Conservation (phyloP, 257 asterid species). For the Ehretia macrophylla region DNA sequence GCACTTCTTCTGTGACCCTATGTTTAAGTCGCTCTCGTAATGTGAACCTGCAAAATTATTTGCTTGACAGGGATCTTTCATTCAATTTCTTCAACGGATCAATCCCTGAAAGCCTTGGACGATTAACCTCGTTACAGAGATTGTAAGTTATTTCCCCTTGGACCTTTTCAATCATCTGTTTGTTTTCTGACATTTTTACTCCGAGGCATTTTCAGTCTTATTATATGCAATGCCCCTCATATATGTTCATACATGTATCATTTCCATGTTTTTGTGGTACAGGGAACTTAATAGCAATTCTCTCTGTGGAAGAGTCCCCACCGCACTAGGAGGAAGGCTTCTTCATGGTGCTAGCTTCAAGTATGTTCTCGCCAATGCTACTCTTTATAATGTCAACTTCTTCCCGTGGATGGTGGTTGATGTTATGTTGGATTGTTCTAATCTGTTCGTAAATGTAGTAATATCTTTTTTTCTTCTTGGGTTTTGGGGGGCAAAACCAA, state of each 20-base stretch:
- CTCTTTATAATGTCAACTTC: slow-evolving; percentile 26
- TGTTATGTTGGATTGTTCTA: background rate
- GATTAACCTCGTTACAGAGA: slow-evolving; percentile 53
- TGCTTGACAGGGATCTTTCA: slow-evolving; percentile 80
- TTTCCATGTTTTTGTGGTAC: slow-evolving; percentile 14
- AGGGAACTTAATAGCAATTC: slow-evolving; percentile 96
- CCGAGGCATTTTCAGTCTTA: background rate
- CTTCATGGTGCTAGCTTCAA: slow-evolving; percentile 85
- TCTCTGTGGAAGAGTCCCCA: slow-evolving; percentile 80
- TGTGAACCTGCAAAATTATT: slow-evolving; percentile 1
- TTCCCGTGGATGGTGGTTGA: background rate
- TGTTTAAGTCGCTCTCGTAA: background rate
- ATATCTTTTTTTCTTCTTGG: too few species aligned
- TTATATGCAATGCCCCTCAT: too few species aligned
- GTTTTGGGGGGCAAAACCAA: too few species aligned
- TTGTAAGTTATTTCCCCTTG: slow-evolving; percentile 52
- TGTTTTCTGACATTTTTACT: background rate
- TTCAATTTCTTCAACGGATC: slow-evolving; percentile 83
- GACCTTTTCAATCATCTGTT: background rate
- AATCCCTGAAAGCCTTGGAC: slow-evolving; percentile 88
- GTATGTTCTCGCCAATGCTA: slow-evolving; percentile 20
- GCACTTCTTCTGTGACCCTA: too few species aligned
- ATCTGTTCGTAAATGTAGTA: too few species aligned
- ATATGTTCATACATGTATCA: too few species aligned
- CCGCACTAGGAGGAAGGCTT: slow-evolving; percentile 87